A percentile compares a stretch with the other conserved stretches of the same genome.
Conservation (phyloP, 2,329 filamentous ascomycete species). For the Xylaria sp. region DNA sequence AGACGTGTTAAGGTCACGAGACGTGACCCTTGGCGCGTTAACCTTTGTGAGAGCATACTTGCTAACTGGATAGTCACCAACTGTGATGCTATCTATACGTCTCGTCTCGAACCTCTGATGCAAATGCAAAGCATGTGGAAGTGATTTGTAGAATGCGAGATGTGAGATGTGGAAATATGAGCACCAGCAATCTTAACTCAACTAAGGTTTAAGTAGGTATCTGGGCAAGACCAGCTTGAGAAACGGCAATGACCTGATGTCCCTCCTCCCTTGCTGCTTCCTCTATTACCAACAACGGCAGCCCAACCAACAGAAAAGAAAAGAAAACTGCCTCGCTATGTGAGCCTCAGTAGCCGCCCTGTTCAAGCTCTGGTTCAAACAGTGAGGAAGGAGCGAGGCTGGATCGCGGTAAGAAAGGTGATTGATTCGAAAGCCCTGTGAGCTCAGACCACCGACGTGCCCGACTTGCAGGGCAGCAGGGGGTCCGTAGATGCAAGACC, state of each 20-base stretch:
- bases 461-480: too few species aligned
- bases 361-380: not conserved
- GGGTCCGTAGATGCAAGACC: not conserved
- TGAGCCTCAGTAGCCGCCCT: not conserved
- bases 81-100: not conserved
- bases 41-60: constrained; percentile 40
- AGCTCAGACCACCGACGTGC: constrained; percentile 10
- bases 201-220: not conserved
- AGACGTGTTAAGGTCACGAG: constrained; percentile 36
- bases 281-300: not conserved
- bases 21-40: constrained; percentile 40
- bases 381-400: not conserved
- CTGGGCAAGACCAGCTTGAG: not conserved
- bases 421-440: not conserved
- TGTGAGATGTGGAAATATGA: not conserved
- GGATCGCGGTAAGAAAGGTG: too few species aligned
- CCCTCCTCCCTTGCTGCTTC: not conserved
- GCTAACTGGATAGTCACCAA: not conserved
- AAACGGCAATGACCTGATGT: not conserved
- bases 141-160: not conserved
- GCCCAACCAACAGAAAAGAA: not conserved
- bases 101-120: not conserved
- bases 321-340: too few species aligned
- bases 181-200: not conserved
- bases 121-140: constrained; percentile 3